phyloP scores from a whole-genome alignment of 768 basidiomycete species.

The Panaeolus papilionaceus region DNA sequence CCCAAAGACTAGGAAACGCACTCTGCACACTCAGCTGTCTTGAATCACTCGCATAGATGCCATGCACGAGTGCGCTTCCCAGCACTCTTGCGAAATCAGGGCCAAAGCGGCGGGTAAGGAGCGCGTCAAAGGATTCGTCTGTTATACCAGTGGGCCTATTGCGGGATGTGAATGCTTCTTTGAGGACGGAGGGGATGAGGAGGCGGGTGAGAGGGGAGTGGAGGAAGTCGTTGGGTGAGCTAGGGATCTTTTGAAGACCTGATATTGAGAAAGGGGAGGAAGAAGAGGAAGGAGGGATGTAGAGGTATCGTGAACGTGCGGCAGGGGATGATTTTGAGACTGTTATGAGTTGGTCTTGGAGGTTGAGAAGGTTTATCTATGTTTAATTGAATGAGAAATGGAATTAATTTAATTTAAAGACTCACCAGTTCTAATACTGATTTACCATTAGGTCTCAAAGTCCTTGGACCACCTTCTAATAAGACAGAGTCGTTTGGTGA shows the following conservation, averaged over 20 bases:
- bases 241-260: slow-evolving; percentile 61
- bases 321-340: slow-evolving; percentile 73
- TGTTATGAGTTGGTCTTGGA: slow-evolving; percentile 66
- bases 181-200: slow-evolving; percentile 60
- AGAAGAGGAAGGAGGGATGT: slow-evolving; percentile 41
- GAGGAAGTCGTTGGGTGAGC: slow-evolving; percentile 43
- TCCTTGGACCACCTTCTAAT: slow-evolving; percentile 88
- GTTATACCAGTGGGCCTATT: slow-evolving; percentile 46
- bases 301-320: slow-evolving; percentile 79
- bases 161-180: slow-evolving; percentile 60
- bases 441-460: slow-evolving; percentile 78
- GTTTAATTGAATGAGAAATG: neutral
- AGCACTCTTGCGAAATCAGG: slow-evolving; percentile 72
- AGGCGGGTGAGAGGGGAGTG: slow-evolving; percentile 44
- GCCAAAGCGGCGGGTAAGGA: slow-evolving; percentile 80
- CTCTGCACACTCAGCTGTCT: slow-evolving; percentile 74
- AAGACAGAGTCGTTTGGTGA: slow-evolving; percentile 46
- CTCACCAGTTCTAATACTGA: slow-evolving; percentile 82
- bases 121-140: slow-evolving; percentile 86
- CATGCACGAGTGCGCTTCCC: slow-evolving; percentile 86
- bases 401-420: neutral
- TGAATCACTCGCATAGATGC: slow-evolving; percentile 91
- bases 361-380: slow-evolving; percentile 78
- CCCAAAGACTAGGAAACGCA: slow-evolving; percentile 78
- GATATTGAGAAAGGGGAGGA: slow-evolving; percentile 33